Evolutionary conservation across 2,329 filamentous ascomycete species (phyloP).

Genomic region (Trichoderma polysporum): DNA sequence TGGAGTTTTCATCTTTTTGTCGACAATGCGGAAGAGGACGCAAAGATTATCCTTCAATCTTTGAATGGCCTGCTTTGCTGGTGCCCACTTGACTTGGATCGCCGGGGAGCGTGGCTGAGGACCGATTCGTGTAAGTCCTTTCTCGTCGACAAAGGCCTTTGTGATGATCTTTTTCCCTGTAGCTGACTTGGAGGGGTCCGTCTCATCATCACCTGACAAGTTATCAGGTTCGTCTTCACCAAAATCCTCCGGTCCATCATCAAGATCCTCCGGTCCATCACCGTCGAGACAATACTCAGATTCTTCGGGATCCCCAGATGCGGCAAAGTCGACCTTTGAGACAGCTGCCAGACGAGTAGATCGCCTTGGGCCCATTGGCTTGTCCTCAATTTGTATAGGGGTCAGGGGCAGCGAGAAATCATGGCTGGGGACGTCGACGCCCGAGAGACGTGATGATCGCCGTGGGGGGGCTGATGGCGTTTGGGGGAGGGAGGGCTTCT

Average conservation of each 20-base stretch:
- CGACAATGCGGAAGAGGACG: background rate
- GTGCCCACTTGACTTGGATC: background rate
- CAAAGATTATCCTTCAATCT: too few relatives aligned
- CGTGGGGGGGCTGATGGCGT: background rate
- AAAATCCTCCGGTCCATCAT: too few relatives aligned
- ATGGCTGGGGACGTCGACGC: too few relatives aligned
- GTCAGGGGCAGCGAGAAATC: too few relatives aligned
- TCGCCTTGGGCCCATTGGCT: too few relatives aligned
- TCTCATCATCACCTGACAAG: background rate
- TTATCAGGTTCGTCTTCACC: background rate
- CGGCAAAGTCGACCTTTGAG: background rate
- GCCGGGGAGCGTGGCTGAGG: background rate
- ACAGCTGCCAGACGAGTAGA: background rate
- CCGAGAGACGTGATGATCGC: background rate
- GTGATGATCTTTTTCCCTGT: background rate
- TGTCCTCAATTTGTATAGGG: too few relatives aligned
- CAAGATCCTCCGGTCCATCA: too few relatives aligned
- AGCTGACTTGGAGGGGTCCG: background rate
- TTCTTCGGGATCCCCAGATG: background rate
- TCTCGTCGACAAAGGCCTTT: constrained; percentile 8
- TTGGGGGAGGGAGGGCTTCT: background rate
- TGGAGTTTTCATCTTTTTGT: background rate
- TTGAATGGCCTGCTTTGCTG: background rate
- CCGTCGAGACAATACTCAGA: background rate
- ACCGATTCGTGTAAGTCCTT: background rate